These are phyloP conservation scores for Ogataea philodendri DNA, from an alignment of 805 yeast genomes.

Conservation along the genomic window DNA sequence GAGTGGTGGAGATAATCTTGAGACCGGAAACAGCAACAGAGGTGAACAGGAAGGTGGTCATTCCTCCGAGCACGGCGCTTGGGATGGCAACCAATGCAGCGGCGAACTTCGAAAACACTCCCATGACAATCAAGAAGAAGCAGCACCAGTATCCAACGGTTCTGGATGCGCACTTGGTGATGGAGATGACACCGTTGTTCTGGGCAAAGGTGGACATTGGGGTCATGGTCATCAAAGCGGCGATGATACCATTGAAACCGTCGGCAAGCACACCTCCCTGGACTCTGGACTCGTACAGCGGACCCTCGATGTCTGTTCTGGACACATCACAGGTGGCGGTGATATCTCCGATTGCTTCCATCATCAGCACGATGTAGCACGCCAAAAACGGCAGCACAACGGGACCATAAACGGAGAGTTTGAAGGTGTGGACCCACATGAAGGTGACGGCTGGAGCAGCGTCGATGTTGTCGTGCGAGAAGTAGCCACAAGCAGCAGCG, in stretches of 20 bases:
- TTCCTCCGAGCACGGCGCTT: slow-evolving; percentile 78
- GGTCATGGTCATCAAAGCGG: slow-evolving; percentile 79
- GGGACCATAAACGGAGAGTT: slow-evolving; percentile 75
- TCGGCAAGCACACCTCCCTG: slow-evolving; percentile 94
- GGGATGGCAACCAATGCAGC: slow-evolving; percentile 89
- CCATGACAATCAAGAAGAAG: slow-evolving; percentile 79
- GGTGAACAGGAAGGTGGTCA: slow-evolving; percentile 61
- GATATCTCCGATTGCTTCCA: slow-evolving; percentile 94
- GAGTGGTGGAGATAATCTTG: slow-evolving; percentile 51
- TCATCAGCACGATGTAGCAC: slow-evolving; percentile 74
- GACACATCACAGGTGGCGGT: slow-evolving; percentile 94
- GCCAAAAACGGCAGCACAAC: slow-evolving; percentile 83
- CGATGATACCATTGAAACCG: slow-evolving; percentile 74
- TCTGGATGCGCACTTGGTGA: slow-evolving; percentile 89
- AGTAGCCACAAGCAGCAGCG: slow-evolving; percentile 88
- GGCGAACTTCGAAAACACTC: slow-evolving; percentile 81
- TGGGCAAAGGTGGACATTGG: slow-evolving; percentile 93
- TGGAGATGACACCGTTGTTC: slow-evolving; percentile 90
- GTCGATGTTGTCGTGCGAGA: slow-evolving; percentile 53
- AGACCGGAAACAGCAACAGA: slow-evolving; percentile 60
- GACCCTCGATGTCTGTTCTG: slow-evolving; percentile 79
- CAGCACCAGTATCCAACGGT: slow-evolving; percentile 54
- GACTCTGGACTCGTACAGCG: slow-evolving; percentile 73
- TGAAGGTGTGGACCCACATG: slow-evolving; percentile 85
- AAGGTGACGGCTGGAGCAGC: slow-evolving; percentile 81